Base-by-base conservation (phyloP, 352 stramenopile species). In the Elongisporangium undulatum region DNA sequence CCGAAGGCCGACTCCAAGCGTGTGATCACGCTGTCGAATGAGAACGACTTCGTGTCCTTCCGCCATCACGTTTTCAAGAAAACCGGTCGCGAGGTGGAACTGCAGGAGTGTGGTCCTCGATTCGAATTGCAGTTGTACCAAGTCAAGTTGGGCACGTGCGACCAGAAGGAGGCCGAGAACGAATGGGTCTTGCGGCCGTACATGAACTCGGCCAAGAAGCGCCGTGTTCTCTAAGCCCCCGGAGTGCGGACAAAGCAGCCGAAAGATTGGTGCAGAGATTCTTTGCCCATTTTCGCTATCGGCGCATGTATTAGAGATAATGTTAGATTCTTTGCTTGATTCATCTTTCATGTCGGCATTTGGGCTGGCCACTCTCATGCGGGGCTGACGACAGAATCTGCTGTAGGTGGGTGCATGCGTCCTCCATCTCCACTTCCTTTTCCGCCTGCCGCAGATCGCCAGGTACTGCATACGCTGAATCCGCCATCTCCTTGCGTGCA, bases 101-200 rank as follows among this genome's bases (percentile, higher is more conserved):
- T 99, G 45, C 92, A 97, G 67, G 97, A 99, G 72, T 94, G 85
- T 51, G 87, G 98, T 1, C 98, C 98, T 24, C 85, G 98, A 41
- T 99, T 99, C 74, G 98, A 99, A 78, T 88, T 99, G 76, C 90
- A 97, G 73, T 73, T 99, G 38, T 99, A 99, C 79, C 95, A 99
- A 74, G 79, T 98, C 51, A 98, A 98, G 64, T 82, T 99, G 41
- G 98, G 98, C 53, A 99, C 98, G 56, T 82, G 99, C 51, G 97
- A 99, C 59, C 96, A 99, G 76, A 98, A 98, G 70, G 96, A 99
- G 62, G 97, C 97, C 4, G 97, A 99, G 69, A 99, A 97, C 69
- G 98, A 99, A 75, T 99, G 98, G 94, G 96, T 99, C 17, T 78
- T 99, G 64, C 91, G 97, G 62, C 97, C 97, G 22, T 99, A 99